These are phyloP conservation scores for Xylaria sp. DNA, from an alignment of 2,329 filamentous ascomycete genomes.

Conservation along the genomic window DNA sequence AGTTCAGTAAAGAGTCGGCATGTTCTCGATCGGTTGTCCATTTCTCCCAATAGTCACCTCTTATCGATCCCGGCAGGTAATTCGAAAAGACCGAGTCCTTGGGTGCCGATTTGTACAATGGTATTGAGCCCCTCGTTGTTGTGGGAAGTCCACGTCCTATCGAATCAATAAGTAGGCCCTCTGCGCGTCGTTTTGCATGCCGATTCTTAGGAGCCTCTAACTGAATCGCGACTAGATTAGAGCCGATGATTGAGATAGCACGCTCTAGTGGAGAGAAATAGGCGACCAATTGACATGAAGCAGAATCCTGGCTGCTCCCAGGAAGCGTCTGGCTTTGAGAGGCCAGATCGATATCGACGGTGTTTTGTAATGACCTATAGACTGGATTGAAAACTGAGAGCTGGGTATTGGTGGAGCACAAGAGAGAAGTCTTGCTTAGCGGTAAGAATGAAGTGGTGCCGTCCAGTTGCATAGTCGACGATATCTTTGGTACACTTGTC, in stretches of 20 bases:
- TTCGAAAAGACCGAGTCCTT: conserved; percentile 52
- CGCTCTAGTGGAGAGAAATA: conserved; percentile 75
- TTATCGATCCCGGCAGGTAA: conserved; percentile 61
- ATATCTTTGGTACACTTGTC: conserved; percentile 69
- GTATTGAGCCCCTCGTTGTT: conserved; percentile 51
- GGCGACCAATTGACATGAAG: conserved; percentile 60
- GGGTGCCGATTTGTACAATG: conserved; percentile 45
- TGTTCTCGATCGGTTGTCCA: conserved; percentile 57
- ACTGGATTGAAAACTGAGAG: conserved; percentile 76
- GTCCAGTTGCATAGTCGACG: conserved; percentile 63
- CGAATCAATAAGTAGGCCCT: conserved; percentile 77
- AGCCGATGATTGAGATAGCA: conserved; percentile 72
- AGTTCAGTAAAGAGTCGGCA: conserved; percentile 61
- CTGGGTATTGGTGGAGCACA: conserved; percentile 67
- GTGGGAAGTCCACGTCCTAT: conserved; percentile 72
- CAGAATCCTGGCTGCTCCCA: conserved; percentile 45
- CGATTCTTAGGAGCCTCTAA: conserved; percentile 69
- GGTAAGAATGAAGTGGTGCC: conserved; percentile 71
- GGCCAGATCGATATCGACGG: conserved; percentile 58
- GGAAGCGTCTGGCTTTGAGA: conserved; percentile 51
- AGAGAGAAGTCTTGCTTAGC: conserved; percentile 72
- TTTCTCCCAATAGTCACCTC: conserved; percentile 60
- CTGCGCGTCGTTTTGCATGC: conserved; percentile 65
- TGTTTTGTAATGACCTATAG: conserved; percentile 70
- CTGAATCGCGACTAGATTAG: conserved; percentile 74